Percentiles rank a stretch among this genome's conserved stretches.
Conservation (phyloP, 441 rosid species). For the Arabidopsis lyrata region DNA sequence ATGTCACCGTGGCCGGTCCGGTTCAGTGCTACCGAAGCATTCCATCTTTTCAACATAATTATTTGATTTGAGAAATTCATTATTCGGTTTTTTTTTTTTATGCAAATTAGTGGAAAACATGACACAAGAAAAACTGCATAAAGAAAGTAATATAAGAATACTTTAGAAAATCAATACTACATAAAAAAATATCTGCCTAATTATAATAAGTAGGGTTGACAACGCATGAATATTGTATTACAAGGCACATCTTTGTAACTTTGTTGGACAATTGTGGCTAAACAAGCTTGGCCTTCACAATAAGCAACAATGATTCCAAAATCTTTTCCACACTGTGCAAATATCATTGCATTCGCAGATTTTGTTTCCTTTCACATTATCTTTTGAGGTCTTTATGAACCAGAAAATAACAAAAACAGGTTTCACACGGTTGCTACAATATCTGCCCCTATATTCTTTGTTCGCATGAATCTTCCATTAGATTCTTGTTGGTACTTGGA, state of each 20-base stretch:
- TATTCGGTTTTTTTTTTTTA: background rate
- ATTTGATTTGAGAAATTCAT: no score
- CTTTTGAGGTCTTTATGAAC: conserved; percentile 17
- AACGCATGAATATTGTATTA: conserved; percentile 34
- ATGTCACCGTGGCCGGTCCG: conserved; percentile 10
- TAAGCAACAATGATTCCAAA: conserved; percentile 43
- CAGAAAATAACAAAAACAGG: background rate
- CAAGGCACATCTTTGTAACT: conserved; percentile 35
- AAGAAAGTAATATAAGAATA: background rate
- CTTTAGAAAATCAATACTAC: background rate
- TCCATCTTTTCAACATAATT: no score
- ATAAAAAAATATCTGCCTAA: background rate
- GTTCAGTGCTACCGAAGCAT: background rate
- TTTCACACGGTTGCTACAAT: conserved; percentile 46
- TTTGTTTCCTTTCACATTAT: conserved; percentile 22
- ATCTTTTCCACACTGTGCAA: conserved; percentile 31
- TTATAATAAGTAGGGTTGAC: conserved; percentile 36
- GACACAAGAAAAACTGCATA: background rate
- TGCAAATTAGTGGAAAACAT: conserved; percentile 39
- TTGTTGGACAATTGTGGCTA: conserved; percentile 31
- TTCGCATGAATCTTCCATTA: conserved; percentile 43
- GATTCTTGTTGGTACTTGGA: background rate
- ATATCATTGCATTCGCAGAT: conserved; percentile 36
- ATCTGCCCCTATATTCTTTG: conserved; percentile 55
- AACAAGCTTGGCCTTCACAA: conserved; percentile 46